Evolutionary conservation across 495 filamentous ascomycete genomes (phyloP).

Genomic region (Penicillium macrosclerotiorum): DNA sequence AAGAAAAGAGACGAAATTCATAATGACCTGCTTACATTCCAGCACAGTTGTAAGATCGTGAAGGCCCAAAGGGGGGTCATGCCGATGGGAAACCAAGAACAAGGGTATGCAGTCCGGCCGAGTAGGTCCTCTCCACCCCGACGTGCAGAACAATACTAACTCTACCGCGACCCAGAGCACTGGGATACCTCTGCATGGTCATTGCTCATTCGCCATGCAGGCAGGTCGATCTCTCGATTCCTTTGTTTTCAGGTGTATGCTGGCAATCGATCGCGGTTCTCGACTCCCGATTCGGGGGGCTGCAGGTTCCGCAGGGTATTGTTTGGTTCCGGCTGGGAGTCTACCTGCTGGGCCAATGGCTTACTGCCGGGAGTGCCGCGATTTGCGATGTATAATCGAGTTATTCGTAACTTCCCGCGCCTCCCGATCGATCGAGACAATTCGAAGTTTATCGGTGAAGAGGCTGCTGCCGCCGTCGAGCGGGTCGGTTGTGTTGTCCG

Average conservation of each 20-base stretch:
- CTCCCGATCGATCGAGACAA: slow-evolving; percentile 24
- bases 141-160: no score
- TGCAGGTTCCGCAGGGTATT: neutral
- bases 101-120: neutral
- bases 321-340: neutral
- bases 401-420: slow-evolving; percentile 19
- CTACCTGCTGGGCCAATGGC: neutral
- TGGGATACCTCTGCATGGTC: no score
- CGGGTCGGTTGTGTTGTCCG: slow-evolving; percentile 6
- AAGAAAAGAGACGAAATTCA: no score
- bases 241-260: slow-evolving; percentile 8
- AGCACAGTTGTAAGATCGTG: neutral
- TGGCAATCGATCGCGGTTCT: slow-evolving; percentile 5
- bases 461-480: neutral
- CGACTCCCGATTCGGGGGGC: slow-evolving; percentile 6
- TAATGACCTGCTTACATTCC: slow-evolving; percentile 4
- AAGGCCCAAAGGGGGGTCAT: neutral
- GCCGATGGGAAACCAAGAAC: neutral
- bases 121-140: no score
- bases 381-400: slow-evolving; percentile 16
- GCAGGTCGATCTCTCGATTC: slow-evolving; percentile 13
- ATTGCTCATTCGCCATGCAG: neutral
- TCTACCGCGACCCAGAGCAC: neutral
- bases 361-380: slow-evolving; percentile 3
- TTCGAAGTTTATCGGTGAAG: slow-evolving; percentile 18